Base-by-base conservation (phyloP, 345 rosid species). In the Xanthoceras sorbifolium region DNA sequence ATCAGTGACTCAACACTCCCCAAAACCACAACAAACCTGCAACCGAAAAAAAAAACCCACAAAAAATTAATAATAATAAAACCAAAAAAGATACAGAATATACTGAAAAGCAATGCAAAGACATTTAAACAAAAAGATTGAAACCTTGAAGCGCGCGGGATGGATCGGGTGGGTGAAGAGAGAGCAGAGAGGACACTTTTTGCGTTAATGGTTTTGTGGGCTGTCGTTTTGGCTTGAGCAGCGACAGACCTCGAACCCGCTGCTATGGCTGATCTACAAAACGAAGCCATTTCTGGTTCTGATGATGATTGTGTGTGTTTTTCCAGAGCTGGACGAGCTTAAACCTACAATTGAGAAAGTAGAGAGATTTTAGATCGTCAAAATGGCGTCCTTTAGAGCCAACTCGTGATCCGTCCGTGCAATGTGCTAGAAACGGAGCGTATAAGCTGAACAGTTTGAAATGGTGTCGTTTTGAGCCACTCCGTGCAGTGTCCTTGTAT, bases 1-100 rank as follows among this genome's bases (percentile, higher is more conserved):
- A 93, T 78, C 87, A 95, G 76, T 36, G 97, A 88, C 50, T 91
- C 97, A 68, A 89, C 87, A 28, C 89, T 78, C 14, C 91, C 97
- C 80, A 92, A 70, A 67, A 74, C 90, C 64, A 92, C 90, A 46
- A 90, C 71, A 57, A 86, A 83, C 90, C 97, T 92, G 18, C n/a
- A 65, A 72, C 26, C 60, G 76, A n/a, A 32, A 34, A 20, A 18
- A 26, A 62, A 25, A 73, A 2, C 10, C 63, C 23, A 0, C 40
- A 52, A 67, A 14, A 36, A 25, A 40, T n/a, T 54, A 36, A 31
- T 31, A 6, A 55, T 25, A 70, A 60, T 11, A 18, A 1, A 9
- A 8, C 15, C n/a, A 62, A 18, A 26, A 70, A 9, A n/a, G 25
- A 34, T 0, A 28, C 50, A 74, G 22, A 1, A 9, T 17, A 20